Evolutionary conservation across 345 rosid species (phyloP).

Genomic region (Camelina neglecta): DNA sequence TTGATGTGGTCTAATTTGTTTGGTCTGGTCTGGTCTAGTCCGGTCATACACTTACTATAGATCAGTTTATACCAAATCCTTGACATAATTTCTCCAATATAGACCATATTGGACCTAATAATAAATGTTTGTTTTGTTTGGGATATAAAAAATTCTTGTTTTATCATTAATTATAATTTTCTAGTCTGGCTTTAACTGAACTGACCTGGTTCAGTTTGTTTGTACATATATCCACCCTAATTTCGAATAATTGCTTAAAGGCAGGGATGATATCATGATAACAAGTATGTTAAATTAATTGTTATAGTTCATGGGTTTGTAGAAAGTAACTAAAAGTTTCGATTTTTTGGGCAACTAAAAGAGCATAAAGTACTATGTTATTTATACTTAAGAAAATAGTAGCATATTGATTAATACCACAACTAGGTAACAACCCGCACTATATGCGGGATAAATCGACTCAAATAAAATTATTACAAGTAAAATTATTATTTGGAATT

Average conservation of each 20-base stretch:
- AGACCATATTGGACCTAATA: neutral
- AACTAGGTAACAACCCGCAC: too few relatives aligned
- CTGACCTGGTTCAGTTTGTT: neutral
- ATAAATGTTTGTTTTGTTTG: too few relatives aligned
- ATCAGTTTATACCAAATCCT: neutral
- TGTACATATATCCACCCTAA: neutral
- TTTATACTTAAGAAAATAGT: neutral
- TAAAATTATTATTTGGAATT: too few relatives aligned
- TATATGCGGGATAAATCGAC: too few relatives aligned
- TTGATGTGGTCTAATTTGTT: neutral
- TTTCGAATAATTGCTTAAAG: neutral
- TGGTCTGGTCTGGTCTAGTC: slow-evolving; percentile 1
- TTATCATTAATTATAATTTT: neutral
- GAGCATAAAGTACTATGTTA: neutral
- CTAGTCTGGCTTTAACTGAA: neutral
- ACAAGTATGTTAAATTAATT: neutral
- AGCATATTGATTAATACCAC: neutral
- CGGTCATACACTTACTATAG: neutral
- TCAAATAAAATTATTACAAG: too few relatives aligned
- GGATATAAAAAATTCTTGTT: neutral
- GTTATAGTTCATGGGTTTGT: neutral
- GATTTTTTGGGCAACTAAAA: neutral
- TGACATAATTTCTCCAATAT: neutral
- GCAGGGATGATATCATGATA: slow-evolving; percentile 7
- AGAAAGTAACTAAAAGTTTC: slow-evolving; percentile 19